A percentile compares a stretch with the other conserved stretches of the same genome.
Conservation (phyloP, 768 basidiomycete species). For the Mycena albidolilacea region DNA sequence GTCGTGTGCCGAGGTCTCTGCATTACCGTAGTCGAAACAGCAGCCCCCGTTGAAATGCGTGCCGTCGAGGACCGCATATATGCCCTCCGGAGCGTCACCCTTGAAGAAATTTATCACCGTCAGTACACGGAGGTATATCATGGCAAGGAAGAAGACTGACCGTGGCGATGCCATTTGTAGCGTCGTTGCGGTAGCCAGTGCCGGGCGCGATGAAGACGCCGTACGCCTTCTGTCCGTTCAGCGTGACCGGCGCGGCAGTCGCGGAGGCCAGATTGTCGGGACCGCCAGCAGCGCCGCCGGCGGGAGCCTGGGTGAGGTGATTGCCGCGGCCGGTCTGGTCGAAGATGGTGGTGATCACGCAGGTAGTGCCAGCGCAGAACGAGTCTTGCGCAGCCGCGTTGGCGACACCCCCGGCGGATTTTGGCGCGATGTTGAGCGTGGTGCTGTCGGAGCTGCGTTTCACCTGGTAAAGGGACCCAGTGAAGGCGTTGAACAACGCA, state of each 20-base stretch:
- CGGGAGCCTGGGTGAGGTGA: too few relatives aligned
- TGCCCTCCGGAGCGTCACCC: conserved; percentile 32
- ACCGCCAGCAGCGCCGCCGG: conserved; percentile 24
- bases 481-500: conserved; percentile 2
- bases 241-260: conserved; percentile 32
- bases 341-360: conserved; percentile 35
- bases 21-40: conserved; percentile 34
- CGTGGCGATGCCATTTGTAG: conserved; percentile 34
- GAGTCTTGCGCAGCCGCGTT: conserved; percentile 34
- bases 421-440: conserved; percentile 25
- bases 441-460: conserved; percentile 33
- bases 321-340: conserved; percentile 31
- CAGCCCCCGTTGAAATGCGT: conserved; percentile 31
- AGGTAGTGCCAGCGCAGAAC: conserved; percentile 29
- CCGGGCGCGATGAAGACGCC: too few relatives aligned
- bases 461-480: conserved; percentile 35
- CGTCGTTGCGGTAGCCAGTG: conserved; percentile 19
- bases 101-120: conserved; percentile 15
- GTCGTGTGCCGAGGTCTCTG: conserved; percentile 31
- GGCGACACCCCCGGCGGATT: conserved; percentile 35
- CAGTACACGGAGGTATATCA: conserved; percentile 19
- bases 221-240: background rate
- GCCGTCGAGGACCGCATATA: conserved; percentile 12
- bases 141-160: conserved; percentile 27
- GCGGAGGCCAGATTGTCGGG: conserved; percentile 35